phyloP scores from a whole-genome alignment of 1,284 basidiomycete species.

The Singerocomus rubriflavus region DNA sequence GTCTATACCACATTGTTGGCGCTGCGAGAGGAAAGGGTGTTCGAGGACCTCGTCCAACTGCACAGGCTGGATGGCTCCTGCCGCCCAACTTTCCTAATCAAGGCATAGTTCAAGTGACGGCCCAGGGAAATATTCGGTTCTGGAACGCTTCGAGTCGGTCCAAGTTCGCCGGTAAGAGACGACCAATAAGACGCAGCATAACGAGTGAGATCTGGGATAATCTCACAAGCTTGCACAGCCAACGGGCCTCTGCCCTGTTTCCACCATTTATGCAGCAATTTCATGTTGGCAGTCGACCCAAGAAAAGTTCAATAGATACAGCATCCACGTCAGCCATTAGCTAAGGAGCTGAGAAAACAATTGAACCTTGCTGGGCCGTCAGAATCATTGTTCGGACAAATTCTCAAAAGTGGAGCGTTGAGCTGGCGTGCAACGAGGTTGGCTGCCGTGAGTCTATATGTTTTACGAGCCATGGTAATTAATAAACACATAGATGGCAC shows the following conservation, averaged over 20 bases:
- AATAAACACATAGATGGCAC: not conserved
- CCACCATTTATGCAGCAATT: constrained; percentile 3
- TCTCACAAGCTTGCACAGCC: not conserved
- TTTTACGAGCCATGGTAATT: not conserved
- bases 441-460: not conserved
- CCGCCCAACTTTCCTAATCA: constrained; percentile 12
- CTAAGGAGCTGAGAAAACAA: constrained; percentile 2
- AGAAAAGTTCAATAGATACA: constrained; percentile 17
- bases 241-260: too few relatives aligned
- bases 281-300: constrained; percentile 8
- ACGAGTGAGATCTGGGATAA: too few relatives aligned
- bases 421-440: constrained; percentile 16
- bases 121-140: constrained; percentile 7
- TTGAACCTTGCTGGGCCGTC: not conserved
- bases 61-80: constrained; percentile 11
- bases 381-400: not conserved
- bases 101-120: not conserved
- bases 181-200: not conserved
- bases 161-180: constrained; percentile 3
- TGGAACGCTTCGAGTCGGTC: constrained; percentile 10
- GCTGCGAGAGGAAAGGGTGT: constrained; percentile 18
- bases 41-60: constrained; percentile 14
- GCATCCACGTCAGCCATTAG: constrained; percentile 19
- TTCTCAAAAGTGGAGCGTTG: not conserved
- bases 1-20: constrained; percentile 24